These are phyloP conservation scores for Tuber magnatum DNA, from an alignment of 495 filamentous ascomycete species.

Conservation along the genomic window DNA sequence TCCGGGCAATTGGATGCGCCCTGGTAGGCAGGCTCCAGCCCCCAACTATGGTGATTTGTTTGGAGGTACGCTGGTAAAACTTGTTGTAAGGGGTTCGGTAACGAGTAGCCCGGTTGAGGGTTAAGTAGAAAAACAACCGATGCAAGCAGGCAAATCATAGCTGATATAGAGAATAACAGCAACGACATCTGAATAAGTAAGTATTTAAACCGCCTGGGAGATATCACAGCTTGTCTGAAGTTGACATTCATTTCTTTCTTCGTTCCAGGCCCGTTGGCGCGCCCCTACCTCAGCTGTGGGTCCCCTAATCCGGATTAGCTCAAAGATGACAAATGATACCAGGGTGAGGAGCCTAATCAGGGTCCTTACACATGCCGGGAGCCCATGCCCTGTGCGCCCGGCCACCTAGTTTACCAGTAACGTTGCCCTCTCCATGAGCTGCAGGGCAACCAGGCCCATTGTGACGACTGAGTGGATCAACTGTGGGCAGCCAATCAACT, in stretches of 20 bases:
- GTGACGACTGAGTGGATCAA: too few relatives aligned
- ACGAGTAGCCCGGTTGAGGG: conserved; percentile 32
- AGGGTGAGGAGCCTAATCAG: background rate
- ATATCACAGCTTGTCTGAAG: conserved; percentile 12
- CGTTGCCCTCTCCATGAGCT: too few relatives aligned
- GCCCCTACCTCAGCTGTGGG: background rate
- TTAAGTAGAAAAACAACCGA: conserved; percentile 33
- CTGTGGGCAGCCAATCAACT: too few relatives aligned
- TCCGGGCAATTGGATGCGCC: conserved; percentile 7
- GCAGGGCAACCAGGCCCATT: too few relatives aligned
- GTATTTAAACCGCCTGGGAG: conserved; percentile 32
- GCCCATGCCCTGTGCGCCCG: too few relatives aligned
- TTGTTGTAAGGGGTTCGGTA: conserved; percentile 29
- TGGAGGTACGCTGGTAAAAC: conserved; percentile 30
- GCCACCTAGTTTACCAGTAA: too few relatives aligned
- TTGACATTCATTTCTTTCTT: background rate
- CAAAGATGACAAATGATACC: background rate
- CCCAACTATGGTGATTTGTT: conserved; percentile 29
- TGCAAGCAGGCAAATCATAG: conserved; percentile 37
- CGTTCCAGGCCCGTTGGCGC: background rate
- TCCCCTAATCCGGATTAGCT: background rate
- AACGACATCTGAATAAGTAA: conserved; percentile 35
- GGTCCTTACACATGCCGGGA: background rate
- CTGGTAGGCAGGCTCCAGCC: conserved; percentile 13
- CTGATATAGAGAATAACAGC: conserved; percentile 31